Evolutionary conservation across 1,139 yeast species (phyloP), one percentile per base, ranked within the genome.

Genomic region (Pichia sp.): DNA sequence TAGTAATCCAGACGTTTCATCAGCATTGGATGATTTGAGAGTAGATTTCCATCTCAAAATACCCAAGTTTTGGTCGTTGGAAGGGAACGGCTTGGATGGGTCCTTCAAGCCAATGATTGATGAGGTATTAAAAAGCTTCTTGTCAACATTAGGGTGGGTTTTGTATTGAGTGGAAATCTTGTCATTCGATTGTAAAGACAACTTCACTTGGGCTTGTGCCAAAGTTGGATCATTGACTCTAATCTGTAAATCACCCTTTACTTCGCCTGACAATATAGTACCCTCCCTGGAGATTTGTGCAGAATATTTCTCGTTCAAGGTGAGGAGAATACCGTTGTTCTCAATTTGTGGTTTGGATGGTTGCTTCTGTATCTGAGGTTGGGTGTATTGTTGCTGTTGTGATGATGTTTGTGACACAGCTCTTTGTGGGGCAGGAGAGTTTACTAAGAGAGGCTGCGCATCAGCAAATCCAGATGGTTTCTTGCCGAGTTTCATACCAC

Each of bases 101-200:
- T 87, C 94, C 56, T 83, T 85, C 52, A 88, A 73, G 1, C 82
- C 81, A 54, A 91, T 77, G 29, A 72, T 62, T 44, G 72, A 68
- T 22, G 67, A 60, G 18, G 69, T 59, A 32, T 72, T 67, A 59
- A 88, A 91, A 52, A 74, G 62, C 33, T 66, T 66, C 55, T 85
- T 80, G 64, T 91, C 96, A 47, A 91, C 94, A 58, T 88, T 87
- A 45, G 98, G 98, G 64, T 91, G 96, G 21, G 97, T 86, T 60
- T 88, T 88, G 67, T 76, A 91, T 56, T 80, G 91, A 38, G 76
- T 69, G 22, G 73, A 74, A 24, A 66, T 54, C 15, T 66, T 58
- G 10, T 36, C 30, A 15, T 39, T 42, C 5, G 33, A 22, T 29
- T 66, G 62, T 27, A 77, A 66, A 32, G 66, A 58, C 44, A 88